Evolutionary conservation across 192 early-diverging fungal species (phyloP).

Genomic region (Phycomyces nitens): DNA sequence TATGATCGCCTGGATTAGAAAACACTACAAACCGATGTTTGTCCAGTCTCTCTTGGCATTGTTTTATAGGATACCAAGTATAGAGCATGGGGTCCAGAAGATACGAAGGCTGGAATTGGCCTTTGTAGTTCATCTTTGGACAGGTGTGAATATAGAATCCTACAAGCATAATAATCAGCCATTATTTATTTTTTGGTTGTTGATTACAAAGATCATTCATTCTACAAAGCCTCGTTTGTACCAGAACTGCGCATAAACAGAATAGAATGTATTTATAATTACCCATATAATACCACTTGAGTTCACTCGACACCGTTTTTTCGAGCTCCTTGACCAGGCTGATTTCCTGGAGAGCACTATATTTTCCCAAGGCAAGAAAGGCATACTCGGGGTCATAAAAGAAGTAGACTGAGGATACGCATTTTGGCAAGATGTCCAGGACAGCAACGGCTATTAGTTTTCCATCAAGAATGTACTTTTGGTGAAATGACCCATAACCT

Average conservation of each 20-base stretch:
- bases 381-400: conserved; percentile 89
- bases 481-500: conserved; percentile 81
- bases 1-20: conserved; percentile 15
- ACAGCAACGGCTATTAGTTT: conserved; percentile 87
- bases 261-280: conserved; percentile 10
- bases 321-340: conserved; percentile 51
- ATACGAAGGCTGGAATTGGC: conserved; percentile 78
- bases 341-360: conserved; percentile 83
- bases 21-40: conserved; percentile 49
- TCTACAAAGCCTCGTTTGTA: too few relatives aligned
- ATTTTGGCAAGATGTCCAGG: conserved; percentile 84
- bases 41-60: conserved; percentile 51
- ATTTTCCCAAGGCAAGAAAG: conserved; percentile 78
- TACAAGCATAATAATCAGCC: conserved; percentile 16
- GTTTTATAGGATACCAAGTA: conserved; percentile 49
- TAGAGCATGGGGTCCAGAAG: conserved; percentile 70
- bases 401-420: conserved; percentile 91
- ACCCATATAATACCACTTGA: conserved; percentile 93
- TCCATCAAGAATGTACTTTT: conserved; percentile 85
- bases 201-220: too few relatives aligned
- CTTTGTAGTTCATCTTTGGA: conserved; percentile 94
- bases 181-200: too few relatives aligned
- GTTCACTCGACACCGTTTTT: conserved; percentile 35
- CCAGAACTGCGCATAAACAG: too few relatives aligned
- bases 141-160: conserved; percentile 91